Conservation (phyloP, 2,329 filamentous ascomycete genomes). For the Penicillium rolfsii region DNA sequence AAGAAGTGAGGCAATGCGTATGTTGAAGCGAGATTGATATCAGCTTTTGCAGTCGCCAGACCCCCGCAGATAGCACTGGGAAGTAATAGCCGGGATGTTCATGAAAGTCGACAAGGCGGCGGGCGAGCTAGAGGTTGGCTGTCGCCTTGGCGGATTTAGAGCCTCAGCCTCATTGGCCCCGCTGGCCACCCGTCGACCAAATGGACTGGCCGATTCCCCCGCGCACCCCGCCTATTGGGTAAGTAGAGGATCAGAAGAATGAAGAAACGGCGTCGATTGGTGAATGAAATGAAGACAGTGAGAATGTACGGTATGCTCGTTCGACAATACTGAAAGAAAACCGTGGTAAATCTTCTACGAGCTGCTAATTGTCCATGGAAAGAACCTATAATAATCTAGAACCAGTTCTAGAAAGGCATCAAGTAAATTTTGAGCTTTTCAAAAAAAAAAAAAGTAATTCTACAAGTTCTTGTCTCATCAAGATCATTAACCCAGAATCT, state of each 20-base stretch:
- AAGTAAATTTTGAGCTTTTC: neutral
- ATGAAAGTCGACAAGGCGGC: neutral
- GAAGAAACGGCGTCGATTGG: neutral
- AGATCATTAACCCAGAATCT: conserved; percentile 45
- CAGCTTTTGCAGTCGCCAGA: neutral
- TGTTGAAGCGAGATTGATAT: neutral
- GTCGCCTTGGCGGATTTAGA: neutral
- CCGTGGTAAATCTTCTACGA: neutral
- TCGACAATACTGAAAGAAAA: neutral
- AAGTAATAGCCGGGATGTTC: neutral
- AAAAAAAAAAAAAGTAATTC: neutral
- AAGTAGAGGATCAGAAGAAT: neutral
- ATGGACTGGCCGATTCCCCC: neutral
- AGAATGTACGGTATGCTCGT: neutral
- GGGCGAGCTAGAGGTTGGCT: neutral
- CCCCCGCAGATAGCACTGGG: neutral
- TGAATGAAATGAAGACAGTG: neutral
- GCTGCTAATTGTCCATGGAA: neutral
- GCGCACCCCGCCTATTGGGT: neutral
- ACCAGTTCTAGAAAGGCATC: neutral
- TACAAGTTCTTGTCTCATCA: neutral
- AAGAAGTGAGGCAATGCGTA: neutral
- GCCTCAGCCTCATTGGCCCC: neutral
- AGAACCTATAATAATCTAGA: neutral
- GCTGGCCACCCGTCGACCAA: neutral